Evolutionary conservation across 2,329 filamentous ascomycete genomes (phyloP), one percentile per base, ranked within the genome.

Genomic region (Botrytis pseudocinerea): DNA sequence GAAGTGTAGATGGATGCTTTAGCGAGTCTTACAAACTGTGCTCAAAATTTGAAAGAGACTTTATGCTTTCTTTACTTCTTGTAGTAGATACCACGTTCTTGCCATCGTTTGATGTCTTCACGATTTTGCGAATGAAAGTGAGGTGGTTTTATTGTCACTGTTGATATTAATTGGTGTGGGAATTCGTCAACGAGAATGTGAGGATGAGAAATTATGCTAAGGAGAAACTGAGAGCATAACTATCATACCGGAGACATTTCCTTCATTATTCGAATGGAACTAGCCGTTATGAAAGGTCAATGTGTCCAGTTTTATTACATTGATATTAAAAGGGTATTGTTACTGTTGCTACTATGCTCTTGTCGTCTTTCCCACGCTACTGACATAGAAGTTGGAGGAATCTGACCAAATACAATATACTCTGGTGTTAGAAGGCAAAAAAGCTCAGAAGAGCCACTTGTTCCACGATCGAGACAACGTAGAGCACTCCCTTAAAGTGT

Each of bases 231-330:
- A 54, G 48, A 5, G 25, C 25, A n/a, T 16, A n/a, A 54, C 2
- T n/a, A 51, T n/a, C 4, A n/a, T 51, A 6, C 5, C 25, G 25
- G 25, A 51, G n/a, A n/a, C 25, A 16, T 14, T 51, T 7, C 5
- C 25, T n/a, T n/a, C 1, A 51, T 6, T 51, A 1, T n/a, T n/a
- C 6, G 48, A 4, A n/a, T 2, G 0, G 16, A 14, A n/a, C 2
- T 0, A 25, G 12, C 25, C n/a, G 12, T n/a, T 9, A n/a, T 51
- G 10, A 2, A n/a, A 16, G 12, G 0, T 7, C 0, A 12, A 51
- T 0, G 25, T 22, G 10, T 51, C n/a, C 0, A 1, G n/a, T 6
- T 3, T n/a, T 51, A 4, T 7, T n/a, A 1, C n/a, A 14, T 51
- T 51, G 10, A 51, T n/a, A 51, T 16, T 12, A n/a, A 12, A 51